These are phyloP conservation scores for Yarrowia galli DNA, from an alignment of 1,139 yeast genomes.

Conservation along the genomic window DNA sequence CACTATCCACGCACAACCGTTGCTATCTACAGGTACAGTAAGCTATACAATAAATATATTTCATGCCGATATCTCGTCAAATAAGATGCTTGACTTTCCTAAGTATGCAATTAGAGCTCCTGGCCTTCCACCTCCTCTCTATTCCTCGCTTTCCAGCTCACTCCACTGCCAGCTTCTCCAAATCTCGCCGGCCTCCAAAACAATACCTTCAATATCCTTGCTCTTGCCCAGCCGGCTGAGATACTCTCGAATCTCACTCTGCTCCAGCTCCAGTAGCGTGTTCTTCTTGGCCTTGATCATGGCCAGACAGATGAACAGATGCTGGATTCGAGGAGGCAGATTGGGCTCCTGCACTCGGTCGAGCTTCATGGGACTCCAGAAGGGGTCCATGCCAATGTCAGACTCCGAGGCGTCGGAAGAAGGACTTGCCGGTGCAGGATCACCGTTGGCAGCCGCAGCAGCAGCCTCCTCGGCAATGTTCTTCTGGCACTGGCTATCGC, in stretches of 20 bases:
- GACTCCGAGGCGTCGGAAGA: slow-evolving; percentile 40
- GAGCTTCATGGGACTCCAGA: slow-evolving; percentile 48
- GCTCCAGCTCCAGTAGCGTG: slow-evolving; percentile 83
- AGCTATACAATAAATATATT: slow-evolving; percentile 38
- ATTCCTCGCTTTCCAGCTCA: slow-evolving; percentile 45
- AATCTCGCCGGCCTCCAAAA: slow-evolving; percentile 81
- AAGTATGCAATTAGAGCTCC: slow-evolving; percentile 20
- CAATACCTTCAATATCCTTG: slow-evolving; percentile 69
- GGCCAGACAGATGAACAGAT: slow-evolving; percentile 78
- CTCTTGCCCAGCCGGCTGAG: slow-evolving; percentile 62
- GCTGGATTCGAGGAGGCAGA: slow-evolving; percentile 80
- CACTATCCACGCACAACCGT: background rate
- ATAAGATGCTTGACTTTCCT: slow-evolving; percentile 17
- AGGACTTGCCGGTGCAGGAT: slow-evolving; percentile 41
- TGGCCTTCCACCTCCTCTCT: slow-evolving; percentile 15
- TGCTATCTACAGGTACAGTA: background rate
- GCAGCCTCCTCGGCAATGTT: slow-evolving; percentile 38
- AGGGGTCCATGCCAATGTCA: slow-evolving; percentile 49
- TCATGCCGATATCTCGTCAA: slow-evolving; percentile 33
- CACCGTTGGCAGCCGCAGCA: slow-evolving; percentile 35
- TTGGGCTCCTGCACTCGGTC: slow-evolving; percentile 52
- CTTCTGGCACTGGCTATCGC: slow-evolving; percentile 38
- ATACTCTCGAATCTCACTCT: slow-evolving; percentile 84
- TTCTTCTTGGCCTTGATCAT: slow-evolving; percentile 80
- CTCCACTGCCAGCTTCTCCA: slow-evolving; percentile 87